Evolutionary conservation across 352 stramenopile genomes (phyloP), one percentile per base, ranked within the genome.

Genomic region (Pythium diclinum): DNA sequence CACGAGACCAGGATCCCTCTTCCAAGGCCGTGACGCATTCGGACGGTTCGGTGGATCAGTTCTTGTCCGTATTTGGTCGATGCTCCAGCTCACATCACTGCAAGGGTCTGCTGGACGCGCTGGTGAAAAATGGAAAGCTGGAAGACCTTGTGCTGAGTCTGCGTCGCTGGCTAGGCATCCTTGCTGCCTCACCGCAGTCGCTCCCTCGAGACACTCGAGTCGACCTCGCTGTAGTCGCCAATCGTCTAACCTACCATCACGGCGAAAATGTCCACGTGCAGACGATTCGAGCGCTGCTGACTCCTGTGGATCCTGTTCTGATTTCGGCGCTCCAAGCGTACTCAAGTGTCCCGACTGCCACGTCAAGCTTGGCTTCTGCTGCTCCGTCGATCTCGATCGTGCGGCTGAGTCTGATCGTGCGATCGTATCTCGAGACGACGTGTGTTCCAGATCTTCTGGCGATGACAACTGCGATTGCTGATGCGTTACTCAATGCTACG

Each of bases 371-470:
- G 10, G 42, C 56, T 36, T 8, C 34, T 6, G 10, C 28, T 1
- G 3, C 47, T 9, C 17, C 59, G 19, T 17, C 47, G n/a, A n/a
- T 67, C 7, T 73, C 67, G 0, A 46, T 73, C 10, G 67, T 73
- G 6, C 48, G 67, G 11, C 33, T 73, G 11, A 73, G 28, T 44
- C 42, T 73, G 11, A 62, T 69, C 47, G 21, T 64, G n/a, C 67
- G 67, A 17, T 59, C 49, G 1, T 73, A 67, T 16, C 44, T 73
- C 10, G 16, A 58, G 17, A 13, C 40, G 10, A 57, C 8, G 14
- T 21, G n/a, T 1, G 19, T 63, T 4, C 67, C 67, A 1, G 46
- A 73, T 42, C 56, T 73, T 9, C 21, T 69, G 13, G 21, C 13
- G 5, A 40, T 73, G 10, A 73, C 56, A 6, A 13, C 32, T 8